Conservation (phyloP, 2,329 filamentous ascomycete species). For the Bisporella sp. region DNA sequence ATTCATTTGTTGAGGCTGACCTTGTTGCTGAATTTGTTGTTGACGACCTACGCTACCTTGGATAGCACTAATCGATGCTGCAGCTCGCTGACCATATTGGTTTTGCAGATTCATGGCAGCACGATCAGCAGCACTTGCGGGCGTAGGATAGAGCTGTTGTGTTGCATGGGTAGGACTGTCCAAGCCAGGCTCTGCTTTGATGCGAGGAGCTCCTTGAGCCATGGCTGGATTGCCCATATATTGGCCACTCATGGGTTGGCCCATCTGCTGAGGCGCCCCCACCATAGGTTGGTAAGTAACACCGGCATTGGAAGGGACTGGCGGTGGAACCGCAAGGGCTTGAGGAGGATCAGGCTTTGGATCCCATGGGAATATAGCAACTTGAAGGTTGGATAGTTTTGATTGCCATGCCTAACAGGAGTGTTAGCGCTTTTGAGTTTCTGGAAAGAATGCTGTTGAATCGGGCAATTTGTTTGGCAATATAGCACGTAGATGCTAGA, state of each 20-base stretch:
- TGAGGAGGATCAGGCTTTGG: conserved; percentile 63
- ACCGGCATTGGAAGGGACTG: conserved; percentile 26
- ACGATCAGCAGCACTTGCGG: conserved; percentile 41
- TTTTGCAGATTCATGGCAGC: conserved; percentile 50
- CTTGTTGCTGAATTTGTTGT: conserved; percentile 8
- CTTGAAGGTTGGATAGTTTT: conserved; percentile 76
- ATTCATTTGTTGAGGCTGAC: conserved; percentile 15
- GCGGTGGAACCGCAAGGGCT: conserved; percentile 29
- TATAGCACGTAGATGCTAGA: too few species aligned
- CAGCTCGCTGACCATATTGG: conserved; percentile 57
- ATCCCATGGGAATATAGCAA: conserved; percentile 94
- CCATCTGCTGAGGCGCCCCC: conserved; percentile 15
- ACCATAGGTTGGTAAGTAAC: conserved; percentile 20
- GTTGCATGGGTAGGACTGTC: conserved; percentile 14
- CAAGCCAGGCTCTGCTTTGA: conserved; percentile 38
- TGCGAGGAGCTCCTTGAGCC: conserved; percentile 21
- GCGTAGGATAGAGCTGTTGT: conserved; percentile 14
- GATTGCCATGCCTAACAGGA: conserved; percentile 77
- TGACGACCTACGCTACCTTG: conserved; percentile 27
- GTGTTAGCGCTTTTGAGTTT: conserved; percentile 18
- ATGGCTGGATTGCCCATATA: conserved; percentile 9
- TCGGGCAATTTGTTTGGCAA: too few species aligned
- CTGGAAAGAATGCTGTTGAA: too few species aligned
- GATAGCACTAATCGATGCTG: conserved; percentile 58
- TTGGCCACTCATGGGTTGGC: conserved; percentile 11